Conservation (phyloP, 2,329 filamentous ascomycete genomes). For the Pyrenophora seminiperda region DNA sequence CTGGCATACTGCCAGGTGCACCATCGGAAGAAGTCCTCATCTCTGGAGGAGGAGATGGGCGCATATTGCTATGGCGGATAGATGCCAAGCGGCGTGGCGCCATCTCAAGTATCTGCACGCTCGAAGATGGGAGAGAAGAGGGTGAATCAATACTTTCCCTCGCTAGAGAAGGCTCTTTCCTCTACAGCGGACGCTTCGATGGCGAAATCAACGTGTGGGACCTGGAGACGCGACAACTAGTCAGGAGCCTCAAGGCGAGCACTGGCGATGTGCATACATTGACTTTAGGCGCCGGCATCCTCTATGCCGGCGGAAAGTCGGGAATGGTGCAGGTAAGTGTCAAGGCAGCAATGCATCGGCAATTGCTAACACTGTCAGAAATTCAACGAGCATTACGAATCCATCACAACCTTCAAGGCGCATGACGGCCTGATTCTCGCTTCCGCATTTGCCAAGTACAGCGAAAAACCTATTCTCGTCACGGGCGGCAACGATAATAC, state of each 20-base stretch:
- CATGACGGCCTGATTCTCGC: constrained; percentile 87
- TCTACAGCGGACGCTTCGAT: constrained; percentile 87
- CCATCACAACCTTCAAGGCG: constrained; percentile 76
- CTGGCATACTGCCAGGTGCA: constrained; percentile 70
- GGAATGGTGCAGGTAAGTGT: constrained; percentile 75
- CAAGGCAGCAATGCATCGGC: neutral
- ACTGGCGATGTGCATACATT: constrained; percentile 84
- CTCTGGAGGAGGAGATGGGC: constrained; percentile 90
- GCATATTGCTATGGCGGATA: constrained; percentile 90
- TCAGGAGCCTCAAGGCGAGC: constrained; percentile 83
- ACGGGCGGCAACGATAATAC: constrained; percentile 93
- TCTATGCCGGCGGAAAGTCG: constrained; percentile 88
- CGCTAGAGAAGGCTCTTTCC: constrained; percentile 84
- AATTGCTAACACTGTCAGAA: constrained; percentile 53
- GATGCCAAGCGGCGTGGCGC: constrained; percentile 63
- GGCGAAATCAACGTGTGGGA: constrained; percentile 97
- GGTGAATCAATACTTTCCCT: constrained; percentile 74
- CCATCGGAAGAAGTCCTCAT: constrained; percentile 80
- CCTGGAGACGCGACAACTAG: constrained; percentile 86
- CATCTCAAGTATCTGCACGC: constrained; percentile 71
- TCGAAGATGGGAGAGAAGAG: constrained; percentile 63
- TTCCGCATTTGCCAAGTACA: constrained; percentile 74
- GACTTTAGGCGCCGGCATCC: constrained; percentile 80
- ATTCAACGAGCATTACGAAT: constrained; percentile 83
- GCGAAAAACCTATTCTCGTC: constrained; percentile 80